Base-by-base conservation (phyloP, 2,329 filamentous ascomycete species). In the Tolypocladium tropicale region DNA sequence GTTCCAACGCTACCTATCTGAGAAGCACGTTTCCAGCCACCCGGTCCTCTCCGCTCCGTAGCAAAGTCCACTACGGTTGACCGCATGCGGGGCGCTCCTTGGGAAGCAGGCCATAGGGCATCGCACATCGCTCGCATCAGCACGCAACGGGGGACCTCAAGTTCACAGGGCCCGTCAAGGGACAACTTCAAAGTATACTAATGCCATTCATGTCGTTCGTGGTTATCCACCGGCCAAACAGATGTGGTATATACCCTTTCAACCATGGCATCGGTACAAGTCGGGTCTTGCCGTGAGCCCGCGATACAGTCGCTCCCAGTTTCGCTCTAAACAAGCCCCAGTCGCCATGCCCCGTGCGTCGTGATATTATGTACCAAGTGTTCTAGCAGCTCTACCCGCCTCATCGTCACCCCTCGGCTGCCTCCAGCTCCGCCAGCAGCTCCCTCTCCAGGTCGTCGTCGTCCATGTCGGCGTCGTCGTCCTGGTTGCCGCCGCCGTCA, bases 401-500 rank as follows among this genome's bases (percentile, higher is more conserved):
- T 28, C 28, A 32, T 43, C n/a, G 4, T 63, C 55, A 67, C 30
- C 63, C 67, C 36, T 62, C 66, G 23, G 66, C 66, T 18, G 69
- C 68, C 62, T 83, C 81, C 60, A 85, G 72, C 60, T 81, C 83
- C 1, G 82, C 82, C 63, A 84, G 72, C 66, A 88, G 74, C 62
- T 85, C 83, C 39, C 81, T 79, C 67, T 85, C 85, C 53, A 86
- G 69, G 14, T 57, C 83, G 55, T 80, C 79, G 11, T 81, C 78
- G 49, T 77, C 76, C 53, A 75, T 70, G 46, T 75, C 76, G n/a
- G 69, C 68, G 9, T 68, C 67, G 43, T 68, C 66, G n/a, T 68
- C 67, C 63, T 63, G 6, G 60, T 57, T 21, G 57, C 66, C 28
- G 64, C 68, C 48, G 41, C 41, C 30, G 34, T 28, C 36, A 10